Evolutionary conservation across 371 early-diverging fungal species (phyloP).

Genomic region (Cokeromyces recurvatus): DNA sequence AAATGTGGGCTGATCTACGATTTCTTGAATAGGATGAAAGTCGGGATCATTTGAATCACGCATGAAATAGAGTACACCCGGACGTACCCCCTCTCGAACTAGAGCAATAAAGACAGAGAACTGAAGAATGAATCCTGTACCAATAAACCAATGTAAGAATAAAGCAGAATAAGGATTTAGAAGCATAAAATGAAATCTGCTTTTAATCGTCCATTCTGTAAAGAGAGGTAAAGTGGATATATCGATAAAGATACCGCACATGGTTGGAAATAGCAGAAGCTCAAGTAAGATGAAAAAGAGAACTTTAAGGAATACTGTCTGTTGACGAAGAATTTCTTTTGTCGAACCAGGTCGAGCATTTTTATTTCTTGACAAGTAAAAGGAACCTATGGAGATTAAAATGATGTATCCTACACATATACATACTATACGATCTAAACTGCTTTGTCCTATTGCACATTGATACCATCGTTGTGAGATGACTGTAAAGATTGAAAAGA

Average conservation of each 20-base stretch:
- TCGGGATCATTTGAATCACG: constrained; percentile 91
- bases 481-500: constrained; percentile 2
- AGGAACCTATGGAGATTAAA: constrained; percentile 19
- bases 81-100: constrained; percentile 74
- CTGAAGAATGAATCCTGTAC: constrained; percentile 86
- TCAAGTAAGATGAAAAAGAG: constrained; percentile 79
- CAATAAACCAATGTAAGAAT: constrained; percentile 85
- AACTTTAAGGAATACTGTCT: constrained; percentile 58
- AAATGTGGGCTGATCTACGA: constrained; percentile 66
- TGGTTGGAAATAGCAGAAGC: constrained; percentile 75
- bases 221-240: constrained; percentile 72
- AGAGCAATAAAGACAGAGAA: constrained; percentile 77
- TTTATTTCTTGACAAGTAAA: constrained; percentile 25
- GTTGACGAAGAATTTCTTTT: constrained; percentile 41
- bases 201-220: constrained; percentile 44
- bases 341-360: constrained; percentile 26
- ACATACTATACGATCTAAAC: constrained; percentile 24
- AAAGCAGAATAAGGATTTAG: constrained; percentile 63
- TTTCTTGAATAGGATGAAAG: constrained; percentile 88
- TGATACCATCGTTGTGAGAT: constrained; percentile 21
- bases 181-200: constrained; percentile 51
- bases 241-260: constrained; percentile 79
- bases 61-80: constrained; percentile 93
- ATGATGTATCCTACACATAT: constrained; percentile 27
- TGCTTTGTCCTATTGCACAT: constrained; percentile 26